Conservation (phyloP, 257 asterid species). For the Nicotiana attenuata region DNA sequence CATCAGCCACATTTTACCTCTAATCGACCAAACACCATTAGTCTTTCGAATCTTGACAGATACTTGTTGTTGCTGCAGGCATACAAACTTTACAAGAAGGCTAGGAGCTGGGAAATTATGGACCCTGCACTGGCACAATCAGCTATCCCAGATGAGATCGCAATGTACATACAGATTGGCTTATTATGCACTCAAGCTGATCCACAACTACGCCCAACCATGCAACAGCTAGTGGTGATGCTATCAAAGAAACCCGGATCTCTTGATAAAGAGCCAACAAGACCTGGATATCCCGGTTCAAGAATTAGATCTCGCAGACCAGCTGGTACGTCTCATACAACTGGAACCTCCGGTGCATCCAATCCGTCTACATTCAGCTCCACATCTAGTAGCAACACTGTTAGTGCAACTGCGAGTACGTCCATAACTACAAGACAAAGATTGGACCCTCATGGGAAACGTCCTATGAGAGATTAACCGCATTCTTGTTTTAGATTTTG, state of each 20-base stretch:
- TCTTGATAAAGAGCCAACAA: conserved; percentile 62
- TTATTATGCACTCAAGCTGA: conserved; percentile 79
- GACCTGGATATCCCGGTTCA: conserved; percentile 73
- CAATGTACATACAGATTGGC: conserved; percentile 52
- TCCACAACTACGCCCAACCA: conserved; percentile 63
- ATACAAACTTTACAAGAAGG: conserved; percentile 73
- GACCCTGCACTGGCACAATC: conserved; percentile 64
- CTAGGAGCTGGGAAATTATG: conserved; percentile 48
- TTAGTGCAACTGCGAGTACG: conserved; percentile 34
- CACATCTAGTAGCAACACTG: conserved; percentile 33
- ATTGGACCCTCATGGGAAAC: conserved; percentile 48
- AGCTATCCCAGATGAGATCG: conserved; percentile 43
- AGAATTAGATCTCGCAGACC: conserved; percentile 38
- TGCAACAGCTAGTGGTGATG: conserved; percentile 67
- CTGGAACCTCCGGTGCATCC: conserved; percentile 48
- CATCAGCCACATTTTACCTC: neutral
- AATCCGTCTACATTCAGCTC: conserved; percentile 40
- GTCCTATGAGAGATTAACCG: conserved; percentile 36
- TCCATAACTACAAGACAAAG: conserved; percentile 23
- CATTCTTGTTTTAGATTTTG: conserved; percentile 16
- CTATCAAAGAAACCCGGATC: conserved; percentile 60
- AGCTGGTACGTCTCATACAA: conserved; percentile 25
- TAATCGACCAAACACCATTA: neutral
- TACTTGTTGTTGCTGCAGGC: conserved; percentile 40
- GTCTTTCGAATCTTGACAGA: neutral